These are phyloP conservation scores for Aureobasidium sp. DNA, from an alignment of 2,329 filamentous ascomycete genomes.

Conservation along the genomic window DNA sequence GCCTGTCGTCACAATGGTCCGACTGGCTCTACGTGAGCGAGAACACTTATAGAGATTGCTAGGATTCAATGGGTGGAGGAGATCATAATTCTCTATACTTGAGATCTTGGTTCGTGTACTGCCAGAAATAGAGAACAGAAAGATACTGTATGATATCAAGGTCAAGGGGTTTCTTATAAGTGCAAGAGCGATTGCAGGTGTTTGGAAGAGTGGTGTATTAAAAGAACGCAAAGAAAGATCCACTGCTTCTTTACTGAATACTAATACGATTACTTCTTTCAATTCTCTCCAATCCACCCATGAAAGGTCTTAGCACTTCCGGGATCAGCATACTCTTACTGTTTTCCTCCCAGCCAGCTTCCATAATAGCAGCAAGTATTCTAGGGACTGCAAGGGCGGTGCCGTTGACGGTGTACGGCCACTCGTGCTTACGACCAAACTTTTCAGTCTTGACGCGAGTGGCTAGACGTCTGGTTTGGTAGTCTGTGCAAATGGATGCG, in stretches of 20 bases:
- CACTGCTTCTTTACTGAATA: not conserved
- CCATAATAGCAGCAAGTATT: constrained; percentile 79
- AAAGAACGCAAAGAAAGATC: no score
- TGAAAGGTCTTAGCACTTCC: constrained; percentile 71
- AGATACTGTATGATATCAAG: no score
- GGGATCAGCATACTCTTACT: constrained; percentile 65
- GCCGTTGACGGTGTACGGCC: constrained; percentile 87
- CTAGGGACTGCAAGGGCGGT: constrained; percentile 88
- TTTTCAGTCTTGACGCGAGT: constrained; percentile 58
- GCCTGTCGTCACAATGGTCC: not conserved
- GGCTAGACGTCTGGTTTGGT: constrained; percentile 75
- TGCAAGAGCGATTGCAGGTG: not conserved
- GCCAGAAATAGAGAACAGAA: no score
- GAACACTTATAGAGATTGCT: no score
- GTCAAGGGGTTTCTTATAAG: not conserved
- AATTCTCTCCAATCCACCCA: constrained; percentile 68
- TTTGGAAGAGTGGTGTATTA: not conserved
- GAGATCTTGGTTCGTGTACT: no score
- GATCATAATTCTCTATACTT: no score
- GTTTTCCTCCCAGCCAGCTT: constrained; percentile 79
- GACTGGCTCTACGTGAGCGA: no score
- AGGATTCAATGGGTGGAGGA: no score
- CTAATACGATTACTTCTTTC: constrained; percentile 30
- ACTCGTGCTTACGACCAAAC: constrained; percentile 50
- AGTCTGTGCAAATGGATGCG: constrained; percentile 87